phyloP scores from a whole-genome alignment of 2,329 filamentous ascomycete species.

The Fusarium sp. region DNA sequence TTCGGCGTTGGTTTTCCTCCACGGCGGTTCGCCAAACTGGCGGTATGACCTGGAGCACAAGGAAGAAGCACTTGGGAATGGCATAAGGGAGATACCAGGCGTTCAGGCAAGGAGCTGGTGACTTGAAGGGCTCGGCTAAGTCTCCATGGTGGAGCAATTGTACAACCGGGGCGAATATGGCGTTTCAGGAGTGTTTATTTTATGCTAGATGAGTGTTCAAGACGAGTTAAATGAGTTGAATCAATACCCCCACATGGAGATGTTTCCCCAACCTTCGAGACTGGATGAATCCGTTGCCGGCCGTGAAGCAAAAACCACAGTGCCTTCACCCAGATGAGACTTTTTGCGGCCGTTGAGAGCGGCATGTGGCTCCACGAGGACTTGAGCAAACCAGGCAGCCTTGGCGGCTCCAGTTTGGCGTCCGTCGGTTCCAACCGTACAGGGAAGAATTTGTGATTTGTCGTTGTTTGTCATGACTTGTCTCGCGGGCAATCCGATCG shows the following conservation, averaged over 20 bases:
- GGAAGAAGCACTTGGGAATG: conserved; percentile 6
- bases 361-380: background rate
- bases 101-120: conserved; percentile 13
- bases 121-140: background rate
- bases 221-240: background rate
- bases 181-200: background rate
- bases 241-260: conserved; percentile 6
- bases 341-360: background rate
- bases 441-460: background rate
- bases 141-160: background rate
- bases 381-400: background rate
- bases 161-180: background rate
- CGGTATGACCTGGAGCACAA: background rate
- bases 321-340: background rate
- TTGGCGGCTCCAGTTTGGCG: background rate
- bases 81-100: conserved; percentile 32
- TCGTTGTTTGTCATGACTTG: background rate
- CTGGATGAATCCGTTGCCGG: background rate
- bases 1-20: background rate
- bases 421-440: background rate
- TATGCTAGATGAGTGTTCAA: background rate
- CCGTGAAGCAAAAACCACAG: background rate
- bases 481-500: conserved; percentile 1
- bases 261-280: background rate
- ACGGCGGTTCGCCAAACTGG: background rate